A percentile compares a stretch with the other conserved stretches of the same genome.
Evolutionary conservation across 208 protist species (phyloP).

Genomic region (Porcisia deanei): DNA sequence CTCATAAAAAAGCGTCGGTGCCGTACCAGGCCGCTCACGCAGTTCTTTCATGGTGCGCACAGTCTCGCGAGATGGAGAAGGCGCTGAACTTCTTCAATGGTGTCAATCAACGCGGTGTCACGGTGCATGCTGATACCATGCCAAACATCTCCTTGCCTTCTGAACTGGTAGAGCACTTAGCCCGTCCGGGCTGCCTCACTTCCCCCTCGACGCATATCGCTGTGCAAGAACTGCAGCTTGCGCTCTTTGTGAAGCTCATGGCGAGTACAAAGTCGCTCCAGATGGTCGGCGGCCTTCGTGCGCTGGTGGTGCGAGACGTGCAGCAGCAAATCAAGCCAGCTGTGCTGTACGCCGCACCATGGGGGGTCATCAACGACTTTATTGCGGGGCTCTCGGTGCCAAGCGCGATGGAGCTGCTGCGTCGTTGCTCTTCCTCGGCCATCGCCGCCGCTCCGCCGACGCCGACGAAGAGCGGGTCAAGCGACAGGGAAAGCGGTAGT

Average conservation of each 20-base stretch:
- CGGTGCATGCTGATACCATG: slow-evolving; percentile 8
- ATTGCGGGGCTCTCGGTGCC: slow-evolving; percentile 70
- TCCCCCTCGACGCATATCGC: slow-evolving; percentile 1
- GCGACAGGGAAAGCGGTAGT: neutral
- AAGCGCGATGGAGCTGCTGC: slow-evolving; percentile 79
- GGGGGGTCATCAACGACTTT: slow-evolving; percentile 82
- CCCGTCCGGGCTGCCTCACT: slow-evolving; percentile 37
- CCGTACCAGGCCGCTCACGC: slow-evolving; percentile 63
- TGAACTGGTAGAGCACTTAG: neutral
- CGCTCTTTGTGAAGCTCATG: slow-evolving; percentile 79
- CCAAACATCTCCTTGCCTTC: neutral
- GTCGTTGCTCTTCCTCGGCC: slow-evolving; percentile 12
- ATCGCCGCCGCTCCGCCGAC: neutral
- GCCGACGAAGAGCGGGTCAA: neutral
- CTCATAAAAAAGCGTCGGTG: slow-evolving; percentile 27
- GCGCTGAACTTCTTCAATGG: slow-evolving; percentile 58
- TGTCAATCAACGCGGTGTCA: slow-evolving; percentile 57
- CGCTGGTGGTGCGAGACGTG: slow-evolving; percentile 70
- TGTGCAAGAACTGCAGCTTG: slow-evolving; percentile 63
- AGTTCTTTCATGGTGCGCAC: slow-evolving; percentile 65
- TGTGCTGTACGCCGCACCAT: slow-evolving; percentile 46
- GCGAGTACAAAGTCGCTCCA: slow-evolving; percentile 63
- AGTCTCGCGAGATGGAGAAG: slow-evolving; percentile 68
- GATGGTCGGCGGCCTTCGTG: slow-evolving; percentile 75
- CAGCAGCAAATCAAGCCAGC: slow-evolving; percentile 51